Percentiles rank a stretch among this genome's conserved stretches.
These are phyloP conservation scores for Nigrospora sphaerica DNA, from an alignment of 2,329 filamentous ascomycete species.

Conservation along the genomic window DNA sequence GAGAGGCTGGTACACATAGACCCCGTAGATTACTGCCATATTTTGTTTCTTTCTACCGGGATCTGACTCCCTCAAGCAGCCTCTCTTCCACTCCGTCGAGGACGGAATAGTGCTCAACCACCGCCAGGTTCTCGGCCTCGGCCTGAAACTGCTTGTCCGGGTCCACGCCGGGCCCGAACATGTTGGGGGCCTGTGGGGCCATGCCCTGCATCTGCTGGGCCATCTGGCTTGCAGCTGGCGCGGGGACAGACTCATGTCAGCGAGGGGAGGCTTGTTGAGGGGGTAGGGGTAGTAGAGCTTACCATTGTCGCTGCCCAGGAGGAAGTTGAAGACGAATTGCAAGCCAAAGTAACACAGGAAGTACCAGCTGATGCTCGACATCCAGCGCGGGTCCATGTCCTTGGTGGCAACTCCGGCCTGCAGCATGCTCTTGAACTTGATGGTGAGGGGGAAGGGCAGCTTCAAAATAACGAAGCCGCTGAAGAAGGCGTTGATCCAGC, in stretches of 20 bases:
- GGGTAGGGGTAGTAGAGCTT: conserved; percentile 26
- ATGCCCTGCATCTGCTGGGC: conserved; percentile 75
- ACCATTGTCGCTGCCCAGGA: conserved; percentile 95
- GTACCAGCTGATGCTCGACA: conserved; percentile 98
- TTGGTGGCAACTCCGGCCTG: conserved; percentile 93
- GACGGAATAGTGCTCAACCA: conserved; percentile 89
- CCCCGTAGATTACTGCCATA: background rate
- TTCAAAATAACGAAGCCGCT: conserved; percentile 98
- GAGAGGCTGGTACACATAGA: too few species aligned
- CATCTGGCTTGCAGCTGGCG: conserved; percentile 79
- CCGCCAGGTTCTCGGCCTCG: conserved; percentile 92
- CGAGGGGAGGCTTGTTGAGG: background rate
- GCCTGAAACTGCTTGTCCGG: conserved; percentile 90
- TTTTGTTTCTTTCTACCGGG: conserved; percentile 19
- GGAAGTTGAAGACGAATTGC: conserved; percentile 94
- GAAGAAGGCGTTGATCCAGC: conserved; percentile 99
- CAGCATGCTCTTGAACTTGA: conserved; percentile 99
- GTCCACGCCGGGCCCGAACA: conserved; percentile 89
- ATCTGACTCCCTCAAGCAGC: conserved; percentile 53
- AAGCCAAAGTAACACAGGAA: conserved; percentile 95
- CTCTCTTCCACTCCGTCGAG: conserved; percentile 83
- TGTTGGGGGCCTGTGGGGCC: conserved; percentile 61
- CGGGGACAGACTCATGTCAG: conserved; percentile 20
- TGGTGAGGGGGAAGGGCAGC: conserved; percentile 92
- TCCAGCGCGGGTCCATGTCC: conserved; percentile 96